Conservation (phyloP, 2,329 filamentous ascomycete genomes). For the Pseudogymnoascus sp. region DNA sequence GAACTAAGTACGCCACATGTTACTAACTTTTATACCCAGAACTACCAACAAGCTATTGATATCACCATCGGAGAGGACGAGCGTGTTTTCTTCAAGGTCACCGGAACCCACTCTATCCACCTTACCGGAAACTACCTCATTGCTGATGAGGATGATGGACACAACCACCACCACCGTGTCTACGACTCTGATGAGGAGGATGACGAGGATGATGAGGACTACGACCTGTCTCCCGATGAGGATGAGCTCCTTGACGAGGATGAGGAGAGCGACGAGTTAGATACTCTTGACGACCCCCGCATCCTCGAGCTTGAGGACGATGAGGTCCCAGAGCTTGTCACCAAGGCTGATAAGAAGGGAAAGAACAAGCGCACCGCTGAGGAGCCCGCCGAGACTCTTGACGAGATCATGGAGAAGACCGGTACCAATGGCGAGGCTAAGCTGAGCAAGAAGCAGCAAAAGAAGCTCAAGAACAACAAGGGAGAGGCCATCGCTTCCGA, state of each 20-base stretch:
- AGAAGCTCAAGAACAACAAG: slow-evolving; percentile 99
- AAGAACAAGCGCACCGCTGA: slow-evolving; percentile 94
- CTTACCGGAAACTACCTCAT: slow-evolving; percentile 95
- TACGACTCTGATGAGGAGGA: slow-evolving; percentile 55
- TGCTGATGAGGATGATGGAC: slow-evolving; percentile 46
- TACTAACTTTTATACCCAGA: slow-evolving; percentile 42
- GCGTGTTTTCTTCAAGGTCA: slow-evolving; percentile 84
- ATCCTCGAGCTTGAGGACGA: slow-evolving; percentile 80
- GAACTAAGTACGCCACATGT: neutral
- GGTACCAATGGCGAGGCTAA: slow-evolving; percentile 50
- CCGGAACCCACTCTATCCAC: slow-evolving; percentile 81
- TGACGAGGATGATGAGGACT: slow-evolving; percentile 60
- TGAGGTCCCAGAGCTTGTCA: slow-evolving; percentile 56
- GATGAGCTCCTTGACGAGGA: slow-evolving; percentile 58
- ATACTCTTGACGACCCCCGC: slow-evolving; percentile 69
- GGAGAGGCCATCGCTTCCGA: slow-evolving; percentile 67
- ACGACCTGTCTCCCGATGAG: slow-evolving; percentile 72
- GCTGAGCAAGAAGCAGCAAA: slow-evolving; percentile 91
- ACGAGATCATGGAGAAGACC: slow-evolving; percentile 76
- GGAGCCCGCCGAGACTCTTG: slow-evolving; percentile 58
- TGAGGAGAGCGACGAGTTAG: slow-evolving; percentile 67
- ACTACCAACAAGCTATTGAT: slow-evolving; percentile 91
- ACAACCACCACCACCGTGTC: slow-evolving; percentile 48
- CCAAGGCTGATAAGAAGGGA: slow-evolving; percentile 45
- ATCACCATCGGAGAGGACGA: slow-evolving; percentile 86